These are phyloP conservation scores for Colletotrichum sp. DNA, from an alignment of 2,329 filamentous ascomycete genomes.

Conservation along the genomic window DNA sequence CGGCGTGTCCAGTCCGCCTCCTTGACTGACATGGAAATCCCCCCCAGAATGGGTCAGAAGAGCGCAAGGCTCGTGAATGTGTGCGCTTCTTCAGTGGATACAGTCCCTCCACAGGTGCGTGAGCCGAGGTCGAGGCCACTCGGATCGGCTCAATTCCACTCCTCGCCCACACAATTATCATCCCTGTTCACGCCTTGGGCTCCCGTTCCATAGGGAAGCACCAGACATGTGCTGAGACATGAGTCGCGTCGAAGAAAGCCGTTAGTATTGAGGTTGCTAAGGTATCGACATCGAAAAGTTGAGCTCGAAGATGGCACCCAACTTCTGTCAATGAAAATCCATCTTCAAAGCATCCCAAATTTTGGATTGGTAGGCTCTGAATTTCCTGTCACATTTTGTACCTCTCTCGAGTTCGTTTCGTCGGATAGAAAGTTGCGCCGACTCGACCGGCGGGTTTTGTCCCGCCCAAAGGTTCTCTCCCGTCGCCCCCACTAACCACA, in stretches of 20 bases:
- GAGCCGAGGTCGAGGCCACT: background rate
- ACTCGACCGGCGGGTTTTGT: background rate
- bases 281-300: background rate
- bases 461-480: background rate
- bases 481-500: background rate
- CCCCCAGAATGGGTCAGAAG: background rate
- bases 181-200: background rate
- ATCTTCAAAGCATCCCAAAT: background rate
- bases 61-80: background rate
- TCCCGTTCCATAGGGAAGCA: background rate
- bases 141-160: background rate
- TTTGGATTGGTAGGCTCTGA: background rate
- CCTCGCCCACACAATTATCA: background rate
- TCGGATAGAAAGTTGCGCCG: slow-evolving; percentile 16
- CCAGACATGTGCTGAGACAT: background rate
- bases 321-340: background rate
- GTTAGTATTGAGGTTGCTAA: background rate
- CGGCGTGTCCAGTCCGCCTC: no score
- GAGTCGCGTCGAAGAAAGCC: background rate
- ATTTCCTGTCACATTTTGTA: background rate
- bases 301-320: background rate
- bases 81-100: background rate
- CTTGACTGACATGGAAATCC: no score
- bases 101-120: background rate
- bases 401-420: background rate